These are phyloP conservation scores for Penicillium vulpinum DNA, from an alignment of 2,329 filamentous ascomycete species.

Conservation along the genomic window DNA sequence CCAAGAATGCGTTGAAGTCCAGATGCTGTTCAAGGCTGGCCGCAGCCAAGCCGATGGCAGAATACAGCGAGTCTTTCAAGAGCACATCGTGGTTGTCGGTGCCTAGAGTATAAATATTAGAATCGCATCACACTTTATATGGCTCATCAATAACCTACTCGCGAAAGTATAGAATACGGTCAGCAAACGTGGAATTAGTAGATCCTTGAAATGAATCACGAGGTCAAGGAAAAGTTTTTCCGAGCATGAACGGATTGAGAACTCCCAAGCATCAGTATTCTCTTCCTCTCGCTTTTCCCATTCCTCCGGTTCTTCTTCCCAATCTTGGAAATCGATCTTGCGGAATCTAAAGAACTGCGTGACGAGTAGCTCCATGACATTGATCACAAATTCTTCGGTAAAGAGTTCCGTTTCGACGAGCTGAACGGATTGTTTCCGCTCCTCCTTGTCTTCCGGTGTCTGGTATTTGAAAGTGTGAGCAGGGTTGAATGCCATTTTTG, in stretches of 20 bases:
- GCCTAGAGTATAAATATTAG: slow-evolving; percentile 36
- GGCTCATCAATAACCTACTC: slow-evolving; percentile 47
- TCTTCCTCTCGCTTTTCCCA: slow-evolving; percentile 92
- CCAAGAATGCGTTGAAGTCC: slow-evolving; percentile 80
- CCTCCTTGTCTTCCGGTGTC: slow-evolving; percentile 70
- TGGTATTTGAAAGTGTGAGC: slow-evolving; percentile 81
- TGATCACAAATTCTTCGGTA: slow-evolving; percentile 71
- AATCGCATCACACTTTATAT: not conserved
- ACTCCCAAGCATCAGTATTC: slow-evolving; percentile 83
- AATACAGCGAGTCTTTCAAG: slow-evolving; percentile 92
- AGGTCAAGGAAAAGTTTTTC: slow-evolving; percentile 94
- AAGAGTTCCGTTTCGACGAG: slow-evolving; percentile 73
- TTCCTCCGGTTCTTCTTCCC: slow-evolving; percentile 92
- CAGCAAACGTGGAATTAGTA: slow-evolving; percentile 76
- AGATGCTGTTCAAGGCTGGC: slow-evolving; percentile 71
- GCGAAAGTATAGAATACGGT: slow-evolving; percentile 79
- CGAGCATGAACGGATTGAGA: slow-evolving; percentile 85
- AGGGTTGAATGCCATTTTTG: slow-evolving; percentile 81
- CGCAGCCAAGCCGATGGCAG: slow-evolving; percentile 83
- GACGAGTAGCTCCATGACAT: slow-evolving; percentile 82
- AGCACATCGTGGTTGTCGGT: slow-evolving; percentile 68
- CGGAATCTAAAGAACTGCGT: slow-evolving; percentile 87
- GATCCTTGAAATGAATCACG: slow-evolving; percentile 80
- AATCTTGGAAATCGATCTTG: slow-evolving; percentile 79
- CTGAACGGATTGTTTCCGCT: slow-evolving; percentile 69